Conservation (phyloP, 148 eudicot genomes). For the Polygonum aviculare region DNA sequence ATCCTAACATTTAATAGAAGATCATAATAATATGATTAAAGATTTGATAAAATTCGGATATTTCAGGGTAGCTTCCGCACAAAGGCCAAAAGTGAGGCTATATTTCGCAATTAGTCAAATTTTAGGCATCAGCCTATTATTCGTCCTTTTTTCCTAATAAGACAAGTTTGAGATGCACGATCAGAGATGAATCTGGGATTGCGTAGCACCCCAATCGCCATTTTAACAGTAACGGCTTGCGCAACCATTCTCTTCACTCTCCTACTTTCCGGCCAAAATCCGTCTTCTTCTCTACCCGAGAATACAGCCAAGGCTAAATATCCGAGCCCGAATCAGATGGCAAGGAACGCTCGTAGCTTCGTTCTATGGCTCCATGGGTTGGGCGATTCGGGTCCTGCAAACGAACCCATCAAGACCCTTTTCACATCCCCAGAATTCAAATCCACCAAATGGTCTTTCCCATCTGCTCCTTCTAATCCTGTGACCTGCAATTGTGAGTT, state of each 20-base stretch:
- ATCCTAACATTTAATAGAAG: no score
- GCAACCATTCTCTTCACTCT: slow-evolving; percentile 37
- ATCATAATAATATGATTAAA: no score
- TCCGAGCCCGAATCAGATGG: slow-evolving; percentile 21
- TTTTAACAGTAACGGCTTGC: slow-evolving; percentile 27
- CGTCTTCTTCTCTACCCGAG: background rate
- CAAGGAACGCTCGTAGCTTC: slow-evolving; percentile 43
- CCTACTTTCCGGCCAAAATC: slow-evolving; percentile 18
- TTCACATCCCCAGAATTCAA: slow-evolving; percentile 72
- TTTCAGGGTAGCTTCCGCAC: no score
- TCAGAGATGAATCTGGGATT: slow-evolving; percentile 15
- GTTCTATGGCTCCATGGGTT: slow-evolving; percentile 90
- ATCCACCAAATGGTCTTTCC: slow-evolving; percentile 67
- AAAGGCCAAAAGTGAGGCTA: background rate
- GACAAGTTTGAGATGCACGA: background rate
- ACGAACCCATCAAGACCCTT: slow-evolving; percentile 69
- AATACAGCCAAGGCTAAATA: background rate
- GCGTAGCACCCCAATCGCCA: slow-evolving; percentile 25
- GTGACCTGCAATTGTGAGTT: slow-evolving; percentile 78
- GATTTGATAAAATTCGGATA: background rate
- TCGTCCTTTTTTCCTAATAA: background rate
- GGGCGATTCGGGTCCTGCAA: slow-evolving; percentile 95
- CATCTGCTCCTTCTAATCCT: slow-evolving; percentile 78
- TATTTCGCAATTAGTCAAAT: background rate
- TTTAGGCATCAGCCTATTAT: background rate